Evolutionary conservation across 768 basidiomycete species (phyloP), one percentile per base, ranked within the genome.

Genomic region (Trametes maxima): DNA sequence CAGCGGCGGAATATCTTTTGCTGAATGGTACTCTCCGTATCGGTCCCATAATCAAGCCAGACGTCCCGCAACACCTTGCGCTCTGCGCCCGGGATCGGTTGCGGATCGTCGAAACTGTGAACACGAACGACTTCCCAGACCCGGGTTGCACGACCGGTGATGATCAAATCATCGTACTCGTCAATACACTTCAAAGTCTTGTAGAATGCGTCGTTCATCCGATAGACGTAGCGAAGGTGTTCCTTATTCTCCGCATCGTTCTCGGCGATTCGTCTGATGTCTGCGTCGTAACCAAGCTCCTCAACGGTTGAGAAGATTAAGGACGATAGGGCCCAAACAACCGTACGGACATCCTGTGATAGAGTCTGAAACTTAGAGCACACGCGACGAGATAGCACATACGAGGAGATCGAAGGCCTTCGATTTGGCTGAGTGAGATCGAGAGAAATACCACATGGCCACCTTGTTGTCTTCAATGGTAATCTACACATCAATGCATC

Each of bases 271-370:
- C 44, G 54, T 33, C 54, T 55, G 54, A 55, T 33, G 54, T 55
- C 36, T 33, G 54, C 24, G 54, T 45, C 54, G 43, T 55, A 55
- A 43, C 54, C 54, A 28, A 55, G 54, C 16, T 55, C 54, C 54
- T 55, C 54, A 33, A 45, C 54, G 21, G 43, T 55, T 17, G 54
- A 55, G 33, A 55, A 45, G 17, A 55, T 45, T 8, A 55, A 44
- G 21, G 54, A 35, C 6, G 54, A 45, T 36, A 55, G 43, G 19
- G 54, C 43, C 14, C 19, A 10, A 7, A 55, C 35, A 55, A 55
- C 43, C 19, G 54, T 28, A 19, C 54, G 54, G 42, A 55, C 54
- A 12, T 55, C 54, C 54, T 46, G 25, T 33, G 14, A 46, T 45
- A 35, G 17, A 12, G 33, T 22, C 33, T 45, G 43, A 55, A 8